Percentiles rank a stretch among this genome's conserved stretches.
These are phyloP conservation scores for Hyphopichia khmerensis DNA, from an alignment of 1,139 yeast species.

Conservation along the genomic window DNA sequence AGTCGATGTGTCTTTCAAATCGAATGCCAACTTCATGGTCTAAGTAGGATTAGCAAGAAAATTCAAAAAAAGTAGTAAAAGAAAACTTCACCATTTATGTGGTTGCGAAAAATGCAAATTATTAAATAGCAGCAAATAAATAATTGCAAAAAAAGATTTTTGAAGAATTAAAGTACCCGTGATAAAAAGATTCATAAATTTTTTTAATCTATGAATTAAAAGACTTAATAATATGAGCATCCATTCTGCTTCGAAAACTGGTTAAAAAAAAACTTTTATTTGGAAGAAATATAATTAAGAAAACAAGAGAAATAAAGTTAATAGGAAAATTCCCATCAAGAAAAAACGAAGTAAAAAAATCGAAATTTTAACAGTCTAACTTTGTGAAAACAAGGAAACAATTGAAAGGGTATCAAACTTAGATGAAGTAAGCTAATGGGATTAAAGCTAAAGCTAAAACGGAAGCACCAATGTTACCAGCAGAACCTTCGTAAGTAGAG, in stretches of 20 bases:
- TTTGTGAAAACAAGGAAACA: neutral
- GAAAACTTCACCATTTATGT: neutral
- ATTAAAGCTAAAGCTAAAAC: slow-evolving; percentile 24
- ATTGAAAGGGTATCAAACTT: neutral
- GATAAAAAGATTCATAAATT: neutral
- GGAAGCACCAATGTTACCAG: slow-evolving; percentile 23
- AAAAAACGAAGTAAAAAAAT: neutral
- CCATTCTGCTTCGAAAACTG: neutral
- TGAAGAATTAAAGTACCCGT: neutral
- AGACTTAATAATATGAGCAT: neutral
- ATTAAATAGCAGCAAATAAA: neutral
- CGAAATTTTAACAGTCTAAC: neutral
- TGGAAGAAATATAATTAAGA: neutral
- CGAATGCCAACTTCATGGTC: neutral
- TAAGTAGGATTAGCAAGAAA: neutral
- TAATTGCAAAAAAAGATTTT: neutral
- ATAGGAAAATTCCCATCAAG: neutral
- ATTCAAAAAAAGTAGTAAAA: neutral
- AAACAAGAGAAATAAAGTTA: neutral
- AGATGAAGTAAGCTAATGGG: slow-evolving; percentile 26
- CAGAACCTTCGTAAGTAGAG: slow-evolving; percentile 21
- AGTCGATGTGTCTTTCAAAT: neutral
- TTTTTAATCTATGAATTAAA: too few relatives aligned
- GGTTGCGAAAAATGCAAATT: neutral
- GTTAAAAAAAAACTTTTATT: neutral